Evolutionary conservation across 176 grass and related monocot genomes (phyloP).

Genomic region (Aegilops sharonensis): DNA sequence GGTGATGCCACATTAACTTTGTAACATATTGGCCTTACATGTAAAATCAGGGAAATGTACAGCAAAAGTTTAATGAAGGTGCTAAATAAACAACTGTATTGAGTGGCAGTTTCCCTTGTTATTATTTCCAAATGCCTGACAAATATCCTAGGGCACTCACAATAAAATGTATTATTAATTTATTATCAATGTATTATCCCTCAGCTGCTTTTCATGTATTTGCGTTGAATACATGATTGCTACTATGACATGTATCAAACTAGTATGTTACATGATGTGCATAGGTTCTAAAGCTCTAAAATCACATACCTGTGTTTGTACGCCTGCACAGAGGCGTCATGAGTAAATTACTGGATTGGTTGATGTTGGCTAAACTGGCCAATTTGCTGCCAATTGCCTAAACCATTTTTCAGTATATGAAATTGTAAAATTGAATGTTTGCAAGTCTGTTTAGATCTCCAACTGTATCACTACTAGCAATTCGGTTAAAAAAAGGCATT

Average conservation of each 20-base stretch:
- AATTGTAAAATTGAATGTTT: neutral
- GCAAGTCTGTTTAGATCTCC: neutral
- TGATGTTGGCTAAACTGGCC: neutral
- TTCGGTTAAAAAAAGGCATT: no score
- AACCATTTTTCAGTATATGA: neutral
- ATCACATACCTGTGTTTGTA: neutral
- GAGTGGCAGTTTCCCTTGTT: neutral
- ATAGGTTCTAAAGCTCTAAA: neutral
- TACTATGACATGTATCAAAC: neutral
- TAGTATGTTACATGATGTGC: no score
- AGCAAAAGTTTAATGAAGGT: no score
- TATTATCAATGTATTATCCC: neutral
- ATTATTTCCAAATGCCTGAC: neutral
- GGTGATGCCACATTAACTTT: no score
- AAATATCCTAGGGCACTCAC: neutral
- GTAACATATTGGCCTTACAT: no score
- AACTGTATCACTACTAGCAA: neutral
- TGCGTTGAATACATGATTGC: neutral
- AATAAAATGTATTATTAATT: neutral
- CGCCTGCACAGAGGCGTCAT: neutral
- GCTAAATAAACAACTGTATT: no score
- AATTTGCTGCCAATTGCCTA: neutral
- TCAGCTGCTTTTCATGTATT: neutral
- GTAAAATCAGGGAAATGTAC: no score
- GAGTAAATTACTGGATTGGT: neutral